Conservation (phyloP, 1,139 yeast species). For the Hansenula sp. region DNA sequence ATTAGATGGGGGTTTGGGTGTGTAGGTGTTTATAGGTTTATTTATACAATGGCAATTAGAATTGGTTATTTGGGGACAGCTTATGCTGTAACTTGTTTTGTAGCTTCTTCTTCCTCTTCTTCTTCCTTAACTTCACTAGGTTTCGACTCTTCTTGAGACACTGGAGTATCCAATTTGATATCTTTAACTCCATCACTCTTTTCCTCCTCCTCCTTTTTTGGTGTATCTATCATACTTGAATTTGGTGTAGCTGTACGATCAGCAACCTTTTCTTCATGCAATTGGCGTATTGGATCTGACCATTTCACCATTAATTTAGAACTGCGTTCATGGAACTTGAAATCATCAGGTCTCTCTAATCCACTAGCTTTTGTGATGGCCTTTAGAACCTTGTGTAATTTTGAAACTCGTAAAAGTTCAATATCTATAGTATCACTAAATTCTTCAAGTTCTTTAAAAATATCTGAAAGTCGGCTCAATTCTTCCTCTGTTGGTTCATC, state of each 20-base stretch:
- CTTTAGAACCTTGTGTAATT: conserved; percentile 49
- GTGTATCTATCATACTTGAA: conserved; percentile 4
- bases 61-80: not conserved
- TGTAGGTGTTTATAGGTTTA: too few relatives aligned
- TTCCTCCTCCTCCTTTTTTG: not conserved
- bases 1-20: too few relatives aligned
- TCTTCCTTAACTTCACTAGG: too few relatives aligned
- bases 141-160: too few relatives aligned
- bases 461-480: conserved; percentile 38
- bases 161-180: too few relatives aligned
- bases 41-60: too few relatives aligned
- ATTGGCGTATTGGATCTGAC: too few relatives aligned
- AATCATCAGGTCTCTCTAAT: conserved; percentile 42
- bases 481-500: conserved; percentile 33
- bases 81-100: too few relatives aligned
- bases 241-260: conserved; percentile 4
- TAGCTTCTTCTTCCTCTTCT: too few relatives aligned
- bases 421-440: conserved; percentile 36
- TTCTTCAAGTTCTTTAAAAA: conserved; percentile 39
- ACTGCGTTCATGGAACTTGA: conserved; percentile 44
- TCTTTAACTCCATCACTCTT: too few relatives aligned
- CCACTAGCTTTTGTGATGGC: conserved; percentile 40
- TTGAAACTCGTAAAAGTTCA: conserved; percentile 38
- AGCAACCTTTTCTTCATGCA: too few relatives aligned
- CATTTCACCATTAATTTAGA: conserved; percentile 40